Percentiles rank a stretch among this genome's conserved stretches.
Evolutionary conservation across 2,329 filamentous ascomycete species (phyloP).

Genomic region (Thermothelomyces thermophilus): DNA sequence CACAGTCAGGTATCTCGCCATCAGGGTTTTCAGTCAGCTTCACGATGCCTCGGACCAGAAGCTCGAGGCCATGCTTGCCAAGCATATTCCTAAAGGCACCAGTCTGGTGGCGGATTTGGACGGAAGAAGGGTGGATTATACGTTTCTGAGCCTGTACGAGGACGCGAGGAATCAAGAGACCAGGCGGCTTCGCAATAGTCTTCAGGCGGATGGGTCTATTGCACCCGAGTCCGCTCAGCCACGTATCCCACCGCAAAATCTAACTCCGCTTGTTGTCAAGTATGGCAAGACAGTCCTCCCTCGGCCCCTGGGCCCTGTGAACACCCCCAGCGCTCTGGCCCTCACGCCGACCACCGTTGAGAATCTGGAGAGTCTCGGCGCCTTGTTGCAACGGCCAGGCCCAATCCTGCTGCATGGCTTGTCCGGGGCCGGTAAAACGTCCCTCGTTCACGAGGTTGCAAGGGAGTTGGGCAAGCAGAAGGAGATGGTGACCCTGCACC

Average conservation of each 20-base stretch:
- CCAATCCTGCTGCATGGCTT: slow-evolving; percentile 78
- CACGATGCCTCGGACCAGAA: slow-evolving; percentile 75
- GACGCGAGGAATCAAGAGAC: slow-evolving; percentile 45
- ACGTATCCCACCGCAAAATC: slow-evolving; percentile 26
- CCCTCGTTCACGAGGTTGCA: slow-evolving; percentile 75
- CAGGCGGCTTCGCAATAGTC: slow-evolving; percentile 36
- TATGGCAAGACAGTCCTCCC: slow-evolving; percentile 65
- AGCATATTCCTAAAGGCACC: slow-evolving; percentile 55
- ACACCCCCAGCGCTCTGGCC: slow-evolving; percentile 49
- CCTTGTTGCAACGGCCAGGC: slow-evolving; percentile 57
- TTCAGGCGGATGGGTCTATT: slow-evolving; percentile 23
- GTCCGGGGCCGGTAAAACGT: slow-evolving; percentile 86
- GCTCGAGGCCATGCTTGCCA: slow-evolving; percentile 61
- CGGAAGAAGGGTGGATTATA: slow-evolving; percentile 67
- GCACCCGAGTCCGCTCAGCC: slow-evolving; percentile 16
- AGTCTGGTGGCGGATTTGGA: slow-evolving; percentile 68
- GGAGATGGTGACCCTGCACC: slow-evolving; percentile 84
- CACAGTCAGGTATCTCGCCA: slow-evolving; percentile 69
- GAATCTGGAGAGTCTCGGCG: slow-evolving; percentile 66
- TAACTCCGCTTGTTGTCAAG: slow-evolving; percentile 56
- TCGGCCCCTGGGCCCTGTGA: slow-evolving; percentile 45
- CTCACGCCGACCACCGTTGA: slow-evolving; percentile 63
- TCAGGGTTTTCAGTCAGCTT: slow-evolving; percentile 73
- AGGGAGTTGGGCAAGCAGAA: slow-evolving; percentile 70
- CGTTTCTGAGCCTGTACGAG: slow-evolving; percentile 59